These are phyloP conservation scores for Trichoderma koningii DNA, from an alignment of 2,329 filamentous ascomycete genomes.

Conservation along the genomic window DNA sequence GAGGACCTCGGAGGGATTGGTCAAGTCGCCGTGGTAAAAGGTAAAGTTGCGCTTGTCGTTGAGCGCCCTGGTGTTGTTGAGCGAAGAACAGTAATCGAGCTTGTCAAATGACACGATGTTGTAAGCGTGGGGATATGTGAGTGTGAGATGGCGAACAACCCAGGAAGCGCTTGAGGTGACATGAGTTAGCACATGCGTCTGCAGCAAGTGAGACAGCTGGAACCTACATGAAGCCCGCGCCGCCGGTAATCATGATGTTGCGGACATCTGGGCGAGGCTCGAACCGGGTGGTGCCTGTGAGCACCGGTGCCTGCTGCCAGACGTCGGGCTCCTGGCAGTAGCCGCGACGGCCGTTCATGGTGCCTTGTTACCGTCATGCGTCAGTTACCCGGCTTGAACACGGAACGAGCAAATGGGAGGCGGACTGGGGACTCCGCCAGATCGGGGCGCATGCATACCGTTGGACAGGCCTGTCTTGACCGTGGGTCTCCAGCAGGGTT, in stretches of 20 bases:
- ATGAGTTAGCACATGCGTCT: background rate
- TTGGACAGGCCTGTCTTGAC: slow-evolving; percentile 24
- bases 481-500: slow-evolving; percentile 23
- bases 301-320: slow-evolving; percentile 71
- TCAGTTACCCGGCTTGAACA: slow-evolving; percentile 6
- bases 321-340: slow-evolving; percentile 63
- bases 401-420: slow-evolving; percentile 11
- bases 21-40: slow-evolving; percentile 80
- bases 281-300: slow-evolving; percentile 70
- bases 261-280: slow-evolving; percentile 68
- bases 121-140: slow-evolving; percentile 73
- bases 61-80: slow-evolving; percentile 75
- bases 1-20: slow-evolving; percentile 68
- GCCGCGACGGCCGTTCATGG: slow-evolving; percentile 38
- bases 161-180: slow-evolving; percentile 67
- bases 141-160: slow-evolving; percentile 75
- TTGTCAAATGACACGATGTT: slow-evolving; percentile 84
- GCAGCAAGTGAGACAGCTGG: background rate
- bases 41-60: slow-evolving; percentile 70
- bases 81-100: slow-evolving; percentile 77
- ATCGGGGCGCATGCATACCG: slow-evolving; percentile 26
- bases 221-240: slow-evolving; percentile 80
- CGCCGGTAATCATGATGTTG: slow-evolving; percentile 83
- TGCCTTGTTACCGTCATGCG: slow-evolving; percentile 28
- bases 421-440: background rate